Percentiles rank a stretch among this genome's conserved stretches.
phyloP scores from a whole-genome alignment of 2,329 filamentous ascomycete species.

The Orbilia javanica region DNA sequence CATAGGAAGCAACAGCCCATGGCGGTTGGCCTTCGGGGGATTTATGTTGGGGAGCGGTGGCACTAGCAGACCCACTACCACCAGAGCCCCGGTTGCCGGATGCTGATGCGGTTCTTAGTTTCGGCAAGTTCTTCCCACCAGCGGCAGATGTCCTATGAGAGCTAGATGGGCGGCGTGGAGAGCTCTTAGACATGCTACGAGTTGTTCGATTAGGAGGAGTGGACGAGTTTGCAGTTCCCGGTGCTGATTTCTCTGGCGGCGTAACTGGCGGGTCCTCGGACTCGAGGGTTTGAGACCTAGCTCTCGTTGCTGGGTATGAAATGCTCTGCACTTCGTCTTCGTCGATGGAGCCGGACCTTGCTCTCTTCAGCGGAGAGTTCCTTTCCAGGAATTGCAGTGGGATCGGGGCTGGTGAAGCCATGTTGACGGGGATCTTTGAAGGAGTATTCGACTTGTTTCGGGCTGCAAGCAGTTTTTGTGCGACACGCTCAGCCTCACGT shows the following conservation, averaged over 20 bases:
- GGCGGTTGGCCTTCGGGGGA: slow-evolving; percentile 93
- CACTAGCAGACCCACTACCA: slow-evolving; percentile 72
- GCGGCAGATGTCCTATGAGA: slow-evolving; percentile 64
- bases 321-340: slow-evolving; percentile 61
- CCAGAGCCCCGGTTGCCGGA: slow-evolving; percentile 71
- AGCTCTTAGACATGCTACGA: slow-evolving; percentile 65
- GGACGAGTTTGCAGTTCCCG: slow-evolving; percentile 26
- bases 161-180: slow-evolving; percentile 64
- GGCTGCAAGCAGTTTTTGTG: slow-evolving; percentile 70
- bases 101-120: slow-evolving; percentile 63
- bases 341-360: slow-evolving; percentile 59
- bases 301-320: slow-evolving; percentile 54
- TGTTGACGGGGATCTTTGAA: slow-evolving; percentile 89
- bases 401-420: slow-evolving; percentile 81
- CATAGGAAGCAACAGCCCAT: slow-evolving; percentile 95
- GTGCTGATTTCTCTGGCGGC: slow-evolving; percentile 61
- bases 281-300: slow-evolving; percentile 45
- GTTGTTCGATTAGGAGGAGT: slow-evolving; percentile 39
- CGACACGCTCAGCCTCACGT: slow-evolving; percentile 73
- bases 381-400: slow-evolving; percentile 79
- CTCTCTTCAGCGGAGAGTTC: slow-evolving; percentile 75
- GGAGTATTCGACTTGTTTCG: slow-evolving; percentile 62
- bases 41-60: slow-evolving; percentile 70
- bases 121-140: slow-evolving; percentile 64
- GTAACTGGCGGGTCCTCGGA: slow-evolving; percentile 44